phyloP scores from a whole-genome alignment of 768 basidiomycete genomes.

The Suillus bovinus region DNA sequence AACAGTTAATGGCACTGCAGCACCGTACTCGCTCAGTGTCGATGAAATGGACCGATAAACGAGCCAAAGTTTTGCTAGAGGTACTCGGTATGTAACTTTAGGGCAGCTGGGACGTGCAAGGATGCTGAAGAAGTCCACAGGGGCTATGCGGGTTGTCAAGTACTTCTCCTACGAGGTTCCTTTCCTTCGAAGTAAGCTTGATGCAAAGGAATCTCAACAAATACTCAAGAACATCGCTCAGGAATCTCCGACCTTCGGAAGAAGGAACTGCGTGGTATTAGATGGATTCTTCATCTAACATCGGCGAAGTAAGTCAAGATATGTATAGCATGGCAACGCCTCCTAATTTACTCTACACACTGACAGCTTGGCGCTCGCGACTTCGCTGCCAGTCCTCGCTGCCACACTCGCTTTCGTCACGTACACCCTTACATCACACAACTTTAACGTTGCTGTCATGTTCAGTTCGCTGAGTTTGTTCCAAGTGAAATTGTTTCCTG shows the following conservation, averaged over 20 bases:
- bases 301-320: not conserved
- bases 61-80: slow-evolving; percentile 66
- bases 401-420: slow-evolving; percentile 68
- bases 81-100: slow-evolving; percentile 45
- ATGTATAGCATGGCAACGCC: not conserved
- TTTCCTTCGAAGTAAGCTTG: slow-evolving; percentile 56
- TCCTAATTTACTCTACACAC: not conserved
- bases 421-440: slow-evolving; percentile 54
- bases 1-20: slow-evolving; percentile 60
- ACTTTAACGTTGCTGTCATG: slow-evolving; percentile 65
- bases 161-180: slow-evolving; percentile 75
- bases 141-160: slow-evolving; percentile 73
- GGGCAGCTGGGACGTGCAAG: not conserved
- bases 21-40: slow-evolving; percentile 52
- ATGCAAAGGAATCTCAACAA: slow-evolving; percentile 1
- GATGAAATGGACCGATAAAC: slow-evolving; percentile 62
- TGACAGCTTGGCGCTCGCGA: slow-evolving; percentile 44
- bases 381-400: slow-evolving; percentile 61
- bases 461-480: slow-evolving; percentile 67
- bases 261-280: not conserved
- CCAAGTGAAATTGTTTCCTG: slow-evolving; percentile 35
- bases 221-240: slow-evolving; percentile 22
- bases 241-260: slow-evolving; percentile 27
- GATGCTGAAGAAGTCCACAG: slow-evolving; percentile 24
- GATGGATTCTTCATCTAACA: slow-evolving; percentile 3